These are phyloP conservation scores for Ophiocordyceps camponoti-floridani DNA, from an alignment of 2,329 filamentous ascomycete species.

Conservation along the genomic window DNA sequence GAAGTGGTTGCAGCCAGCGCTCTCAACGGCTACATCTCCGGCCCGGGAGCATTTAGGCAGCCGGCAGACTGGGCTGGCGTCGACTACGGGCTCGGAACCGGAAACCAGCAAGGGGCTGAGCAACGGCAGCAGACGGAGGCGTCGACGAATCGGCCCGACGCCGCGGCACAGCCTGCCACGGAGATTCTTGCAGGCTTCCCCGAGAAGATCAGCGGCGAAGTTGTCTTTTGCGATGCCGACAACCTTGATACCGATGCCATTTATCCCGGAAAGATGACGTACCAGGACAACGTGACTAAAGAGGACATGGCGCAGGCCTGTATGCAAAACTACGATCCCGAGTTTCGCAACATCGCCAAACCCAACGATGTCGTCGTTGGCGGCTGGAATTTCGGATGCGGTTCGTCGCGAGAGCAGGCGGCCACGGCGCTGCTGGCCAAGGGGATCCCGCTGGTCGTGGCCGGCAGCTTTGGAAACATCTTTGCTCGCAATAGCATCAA, in stretches of 20 bases:
- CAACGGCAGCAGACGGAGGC: slow-evolving; percentile 41
- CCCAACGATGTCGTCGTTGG: slow-evolving; percentile 66
- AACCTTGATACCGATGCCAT: slow-evolving; percentile 89
- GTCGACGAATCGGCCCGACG: background rate
- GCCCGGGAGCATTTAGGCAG: slow-evolving; percentile 62
- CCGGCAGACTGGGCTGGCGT: slow-evolving; percentile 28
- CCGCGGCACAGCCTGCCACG: background rate
- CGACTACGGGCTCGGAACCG: background rate
- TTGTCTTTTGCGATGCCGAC: slow-evolving; percentile 64
- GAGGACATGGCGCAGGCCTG: slow-evolving; percentile 77
- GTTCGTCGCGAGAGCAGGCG: slow-evolving; percentile 62
- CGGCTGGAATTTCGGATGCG: slow-evolving; percentile 81
- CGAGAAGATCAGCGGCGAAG: slow-evolving; percentile 65
- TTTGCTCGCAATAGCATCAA: slow-evolving; percentile 67
- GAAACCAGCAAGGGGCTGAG: slow-evolving; percentile 41
- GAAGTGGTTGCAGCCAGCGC: slow-evolving; percentile 88
- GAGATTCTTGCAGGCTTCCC: slow-evolving; percentile 46
- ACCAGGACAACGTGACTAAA: slow-evolving; percentile 63
- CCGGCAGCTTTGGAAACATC: slow-evolving; percentile 71
- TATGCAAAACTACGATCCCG: slow-evolving; percentile 83
- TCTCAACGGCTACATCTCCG: slow-evolving; percentile 50
- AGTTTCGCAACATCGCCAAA: slow-evolving; percentile 46
- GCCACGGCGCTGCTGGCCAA: slow-evolving; percentile 75
- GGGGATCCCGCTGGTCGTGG: slow-evolving; percentile 61
- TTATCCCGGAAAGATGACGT: slow-evolving; percentile 83